phyloP scores from a whole-genome alignment of 495 filamentous ascomycete species.

The Tuber calosporum region DNA sequence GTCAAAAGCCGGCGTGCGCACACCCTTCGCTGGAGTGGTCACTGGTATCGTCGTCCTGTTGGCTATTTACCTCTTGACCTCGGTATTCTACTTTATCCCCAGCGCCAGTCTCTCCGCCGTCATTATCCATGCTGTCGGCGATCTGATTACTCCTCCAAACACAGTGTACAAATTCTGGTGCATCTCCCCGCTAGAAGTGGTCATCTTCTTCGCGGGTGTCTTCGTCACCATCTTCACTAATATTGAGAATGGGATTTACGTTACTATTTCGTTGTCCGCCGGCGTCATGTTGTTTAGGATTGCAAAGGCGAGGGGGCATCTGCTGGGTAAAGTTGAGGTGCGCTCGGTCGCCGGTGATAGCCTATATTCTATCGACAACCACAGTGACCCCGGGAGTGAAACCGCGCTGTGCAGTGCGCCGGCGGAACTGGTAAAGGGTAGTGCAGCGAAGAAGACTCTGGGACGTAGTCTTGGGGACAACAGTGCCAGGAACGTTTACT shows the following conservation, averaged over 20 bases:
- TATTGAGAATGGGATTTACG: slow-evolving; percentile 92
- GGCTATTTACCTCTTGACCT: slow-evolving; percentile 88
- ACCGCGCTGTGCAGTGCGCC: slow-evolving; percentile 2
- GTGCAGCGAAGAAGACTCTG: not conserved
- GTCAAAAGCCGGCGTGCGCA: slow-evolving; percentile 91
- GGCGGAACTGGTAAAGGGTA: not conserved
- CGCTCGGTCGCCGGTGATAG: slow-evolving; percentile 85
- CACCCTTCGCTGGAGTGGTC: slow-evolving; percentile 84
- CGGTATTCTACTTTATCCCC: slow-evolving; percentile 93
- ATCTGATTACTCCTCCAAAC: slow-evolving; percentile 89
- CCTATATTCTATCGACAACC: slow-evolving; percentile 51
- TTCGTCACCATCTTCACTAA: slow-evolving; percentile 78
- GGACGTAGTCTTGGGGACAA: slow-evolving; percentile 3
- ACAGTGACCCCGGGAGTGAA: slow-evolving; percentile 41
- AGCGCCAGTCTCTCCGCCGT: slow-evolving; percentile 78
- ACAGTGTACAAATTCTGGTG: slow-evolving; percentile 95
- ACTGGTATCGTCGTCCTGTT: slow-evolving; percentile 82
- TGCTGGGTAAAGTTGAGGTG: slow-evolving; percentile 81
- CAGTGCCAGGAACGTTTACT: slow-evolving; percentile 58
- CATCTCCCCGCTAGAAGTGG: slow-evolving; percentile 77
- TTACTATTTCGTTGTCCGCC: slow-evolving; percentile 65
- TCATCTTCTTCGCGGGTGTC: slow-evolving; percentile 93
- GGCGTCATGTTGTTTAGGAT: slow-evolving; percentile 80
- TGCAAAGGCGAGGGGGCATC: slow-evolving; percentile 71
- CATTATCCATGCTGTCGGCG: slow-evolving; percentile 95